Percentiles rank a stretch among this genome's conserved stretches.
Evolutionary conservation across 352 stramenopile genomes (phyloP).

Genomic region (Albugo laibachii): DNA sequence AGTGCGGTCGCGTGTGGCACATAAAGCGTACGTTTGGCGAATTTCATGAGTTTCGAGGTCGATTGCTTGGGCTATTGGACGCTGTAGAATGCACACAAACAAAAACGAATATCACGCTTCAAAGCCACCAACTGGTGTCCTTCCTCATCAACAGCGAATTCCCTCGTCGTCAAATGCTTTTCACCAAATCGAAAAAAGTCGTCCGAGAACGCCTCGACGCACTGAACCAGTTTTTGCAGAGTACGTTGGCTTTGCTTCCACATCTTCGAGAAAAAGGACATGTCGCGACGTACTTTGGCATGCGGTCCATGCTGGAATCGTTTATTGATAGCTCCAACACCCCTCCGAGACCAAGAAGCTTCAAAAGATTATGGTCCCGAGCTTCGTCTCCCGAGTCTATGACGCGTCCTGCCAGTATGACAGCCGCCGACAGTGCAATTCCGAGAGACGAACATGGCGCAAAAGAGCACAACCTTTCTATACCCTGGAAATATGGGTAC

Average conservation of each 20-base stretch:
- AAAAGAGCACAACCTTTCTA: too few relatives aligned
- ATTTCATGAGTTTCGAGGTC: conserved; percentile 50
- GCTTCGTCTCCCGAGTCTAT: too few relatives aligned
- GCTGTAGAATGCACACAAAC: conserved; percentile 1
- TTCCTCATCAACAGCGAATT: conserved; percentile 42
- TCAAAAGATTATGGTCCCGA: too few relatives aligned
- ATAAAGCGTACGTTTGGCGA: conserved; percentile 51
- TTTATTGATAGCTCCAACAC: conserved; percentile 28
- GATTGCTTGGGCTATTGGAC: conserved; percentile 37
- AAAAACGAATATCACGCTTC: too few relatives aligned
- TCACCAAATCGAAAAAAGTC: conserved; percentile 39
- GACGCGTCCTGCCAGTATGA: too few relatives aligned
- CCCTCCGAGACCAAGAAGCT: too few relatives aligned
- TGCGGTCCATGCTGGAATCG: conserved; percentile 39
- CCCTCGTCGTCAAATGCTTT: conserved; percentile 34
- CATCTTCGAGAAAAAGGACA: conserved; percentile 34
- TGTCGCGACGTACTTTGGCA: conserved; percentile 51
- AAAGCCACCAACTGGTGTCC: conserved; percentile 15
- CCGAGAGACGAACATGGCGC: too few relatives aligned
- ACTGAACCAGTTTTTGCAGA: conserved; percentile 36
- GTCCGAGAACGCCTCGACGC: conserved; percentile 38
- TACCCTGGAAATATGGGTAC: too few relatives aligned
- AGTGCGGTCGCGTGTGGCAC: conserved; percentile 27
- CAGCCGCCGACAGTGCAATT: too few relatives aligned
- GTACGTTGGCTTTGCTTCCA: conserved; percentile 26